A percentile compares a stretch with the other conserved stretches of the same genome.
These are phyloP conservation scores for Mortierella sp. DNA, from an alignment of 371 early-diverging fungal genomes.

Conservation along the genomic window DNA sequence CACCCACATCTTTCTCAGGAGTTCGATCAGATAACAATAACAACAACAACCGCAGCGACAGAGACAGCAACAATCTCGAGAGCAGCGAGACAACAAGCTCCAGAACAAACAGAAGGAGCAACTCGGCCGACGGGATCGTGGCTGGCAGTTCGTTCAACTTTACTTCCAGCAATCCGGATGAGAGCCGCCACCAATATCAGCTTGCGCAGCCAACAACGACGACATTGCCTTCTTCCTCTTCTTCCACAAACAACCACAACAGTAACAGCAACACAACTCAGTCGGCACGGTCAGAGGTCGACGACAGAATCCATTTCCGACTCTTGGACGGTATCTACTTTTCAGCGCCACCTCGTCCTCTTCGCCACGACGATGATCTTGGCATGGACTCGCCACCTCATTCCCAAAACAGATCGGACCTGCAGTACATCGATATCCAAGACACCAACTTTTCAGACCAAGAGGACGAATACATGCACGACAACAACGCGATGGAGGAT, in stretches of 20 bases:
- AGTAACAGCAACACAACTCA: neutral
- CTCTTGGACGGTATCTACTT: slow-evolving; percentile 32
- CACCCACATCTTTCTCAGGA: neutral
- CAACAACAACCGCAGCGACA: neutral
- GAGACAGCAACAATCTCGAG: neutral
- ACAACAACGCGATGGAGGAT: neutral
- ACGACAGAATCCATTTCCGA: slow-evolving; percentile 52
- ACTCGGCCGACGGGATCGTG: neutral
- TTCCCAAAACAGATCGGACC: neutral
- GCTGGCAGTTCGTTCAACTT: slow-evolving; percentile 11
- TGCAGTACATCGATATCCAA: slow-evolving; percentile 20
- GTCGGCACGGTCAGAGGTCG: slow-evolving; percentile 16
- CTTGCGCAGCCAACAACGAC: slow-evolving; percentile 3
- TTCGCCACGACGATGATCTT: slow-evolving; percentile 15
- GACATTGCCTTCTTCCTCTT: neutral
- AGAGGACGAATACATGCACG: slow-evolving; percentile 15
- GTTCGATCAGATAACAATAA: neutral
- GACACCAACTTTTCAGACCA: neutral
- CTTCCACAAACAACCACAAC: neutral
- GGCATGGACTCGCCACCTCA: slow-evolving; percentile 20
- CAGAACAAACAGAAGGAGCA: neutral
- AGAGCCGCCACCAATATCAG: neutral
- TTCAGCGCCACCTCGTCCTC: slow-evolving; percentile 16
- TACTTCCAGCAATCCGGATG: slow-evolving; percentile 1
- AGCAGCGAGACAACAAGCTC: neutral